A percentile compares a stretch with the other conserved stretches of the same genome.
phyloP scores from a whole-genome alignment of 805 yeast genomes.

The Myxozyma monticola region DNA sequence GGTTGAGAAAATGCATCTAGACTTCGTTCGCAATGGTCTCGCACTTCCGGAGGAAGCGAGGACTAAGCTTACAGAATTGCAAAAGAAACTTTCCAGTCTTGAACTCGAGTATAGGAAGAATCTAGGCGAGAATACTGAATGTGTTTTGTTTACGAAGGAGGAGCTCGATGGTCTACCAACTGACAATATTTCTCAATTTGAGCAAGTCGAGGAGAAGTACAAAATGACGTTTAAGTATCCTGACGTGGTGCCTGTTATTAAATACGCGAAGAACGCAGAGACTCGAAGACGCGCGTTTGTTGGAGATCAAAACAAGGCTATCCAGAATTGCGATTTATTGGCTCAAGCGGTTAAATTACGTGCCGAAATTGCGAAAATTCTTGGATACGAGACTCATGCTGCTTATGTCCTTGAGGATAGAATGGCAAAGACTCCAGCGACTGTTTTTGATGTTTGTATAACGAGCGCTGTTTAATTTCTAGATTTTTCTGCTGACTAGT shows the following conservation, averaged over 20 bases:
- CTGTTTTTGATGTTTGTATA: constrained; percentile 45
- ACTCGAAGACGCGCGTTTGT: constrained; percentile 67
- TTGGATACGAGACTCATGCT: constrained; percentile 70
- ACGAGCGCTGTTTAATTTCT: neutral
- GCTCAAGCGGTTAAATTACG: constrained; percentile 62
- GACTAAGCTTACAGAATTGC: constrained; percentile 57
- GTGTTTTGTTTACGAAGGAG: constrained; percentile 56
- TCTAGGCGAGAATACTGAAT: constrained; percentile 49
- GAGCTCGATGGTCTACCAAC: constrained; percentile 75
- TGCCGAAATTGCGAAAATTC: constrained; percentile 56
- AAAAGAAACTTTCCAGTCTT: constrained; percentile 57
- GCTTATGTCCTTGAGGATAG: constrained; percentile 71
- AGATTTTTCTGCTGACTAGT: neutral
- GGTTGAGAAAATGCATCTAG: constrained; percentile 56
- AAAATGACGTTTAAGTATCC: constrained; percentile 83
- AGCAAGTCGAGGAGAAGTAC: constrained; percentile 46
- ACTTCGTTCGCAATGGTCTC: constrained; percentile 68
- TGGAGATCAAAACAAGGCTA: constrained; percentile 68
- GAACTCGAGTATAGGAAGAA: constrained; percentile 61
- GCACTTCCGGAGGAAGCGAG: constrained; percentile 57
- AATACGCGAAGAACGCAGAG: constrained; percentile 61
- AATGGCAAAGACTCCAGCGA: constrained; percentile 71
- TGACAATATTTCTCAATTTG: constrained; percentile 60
- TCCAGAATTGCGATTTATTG: constrained; percentile 63
- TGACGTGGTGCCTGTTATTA: constrained; percentile 73